Conservation (phyloP, 1,284 basidiomycete genomes). For the Ganoderma lingzhi region DNA sequence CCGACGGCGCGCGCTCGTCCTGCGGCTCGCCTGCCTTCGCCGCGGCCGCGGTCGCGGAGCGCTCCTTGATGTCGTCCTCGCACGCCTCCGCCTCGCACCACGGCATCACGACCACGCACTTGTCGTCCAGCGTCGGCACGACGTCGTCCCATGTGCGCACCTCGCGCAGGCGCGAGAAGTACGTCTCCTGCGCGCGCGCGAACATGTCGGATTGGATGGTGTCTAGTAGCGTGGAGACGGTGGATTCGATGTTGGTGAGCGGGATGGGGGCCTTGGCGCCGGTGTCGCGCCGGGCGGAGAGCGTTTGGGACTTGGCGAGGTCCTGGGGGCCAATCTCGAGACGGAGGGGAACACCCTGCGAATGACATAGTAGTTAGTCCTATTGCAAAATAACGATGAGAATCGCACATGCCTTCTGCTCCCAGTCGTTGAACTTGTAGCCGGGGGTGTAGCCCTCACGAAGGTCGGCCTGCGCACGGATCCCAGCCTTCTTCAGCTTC, state of each 20-base stretch:
- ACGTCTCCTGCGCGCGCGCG: constrained; percentile 77
- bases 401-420: constrained; percentile 77
- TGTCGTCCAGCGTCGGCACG: constrained; percentile 90
- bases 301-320: constrained; percentile 83
- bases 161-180: constrained; percentile 77
- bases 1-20: constrained; percentile 96
- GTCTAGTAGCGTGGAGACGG: constrained; percentile 77
- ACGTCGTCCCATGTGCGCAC: constrained; percentile 92
- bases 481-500: constrained; percentile 73
- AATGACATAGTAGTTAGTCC: constrained; percentile 15
- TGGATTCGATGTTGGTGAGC: constrained; percentile 65
- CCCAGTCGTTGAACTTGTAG: constrained; percentile 99
- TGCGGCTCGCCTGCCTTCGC: constrained; percentile 68
- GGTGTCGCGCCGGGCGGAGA: constrained; percentile 91
- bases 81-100: constrained; percentile 97
- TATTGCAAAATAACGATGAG: background rate
- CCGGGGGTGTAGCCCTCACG: constrained; percentile 97
- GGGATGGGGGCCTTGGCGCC: constrained; percentile 82
- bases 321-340: constrained; percentile 98
- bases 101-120: constrained; percentile 90
- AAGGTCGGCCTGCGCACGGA: constrained; percentile 91
- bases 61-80: constrained; percentile 98
- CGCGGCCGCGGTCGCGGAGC: constrained; percentile 87
- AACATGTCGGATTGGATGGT: constrained; percentile 95
- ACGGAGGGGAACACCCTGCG: constrained; percentile 92